Evolutionary conservation across 768 basidiomycete genomes (phyloP), one percentile per base, ranked within the genome.

Genomic region (Hemileccinum rubropunctum): DNA sequence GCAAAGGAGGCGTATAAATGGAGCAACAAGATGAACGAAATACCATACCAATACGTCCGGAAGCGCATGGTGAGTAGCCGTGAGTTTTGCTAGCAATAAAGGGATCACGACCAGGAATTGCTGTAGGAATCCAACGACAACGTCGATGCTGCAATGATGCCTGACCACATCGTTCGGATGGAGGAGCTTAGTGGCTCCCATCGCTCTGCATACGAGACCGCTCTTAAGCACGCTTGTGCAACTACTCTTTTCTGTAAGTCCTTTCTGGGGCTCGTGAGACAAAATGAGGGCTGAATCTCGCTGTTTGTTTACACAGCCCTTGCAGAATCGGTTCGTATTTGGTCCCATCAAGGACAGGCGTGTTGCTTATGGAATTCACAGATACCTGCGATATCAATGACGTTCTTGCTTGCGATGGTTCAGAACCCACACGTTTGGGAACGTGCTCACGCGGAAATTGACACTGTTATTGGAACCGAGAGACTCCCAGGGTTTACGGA

Each of bases 31-130:
- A 28, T 39, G 50, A 48, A 23, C 50, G 58, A 61, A 18, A 46
- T 13, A 17, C 70, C 69, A 4, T 66, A 62, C 48, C 58, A 58
- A 4, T 58, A 51, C 42, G 60, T 61, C 9, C 56, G 65, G 58
- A 35, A 52, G 39, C 51, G 63, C 28, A 67, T 71, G 53, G 71
- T 68, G 46, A 13, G 42, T 20, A n/a, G n/a, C n/a, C n/a, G 7
- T 30, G 28, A 4, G 28, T 9, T 4, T 30, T 34, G 8, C 9
- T 18, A 6, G 1, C 4, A 11, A 33, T 23, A 17, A 8, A 26
- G 18, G 11, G 14, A 15, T 18, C 8, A 21, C 11, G 23, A 20
- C 21, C 2, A 30, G 28, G 28, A 8, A 30, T 30, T 30, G 28
- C 10, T 21, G 7, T 34, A 47, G 49, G 42, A 27, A 41, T 35